Evolutionary conservation across 2,329 filamentous ascomycete species (phyloP).

Genomic region (Trichoderma oligosporum): DNA sequence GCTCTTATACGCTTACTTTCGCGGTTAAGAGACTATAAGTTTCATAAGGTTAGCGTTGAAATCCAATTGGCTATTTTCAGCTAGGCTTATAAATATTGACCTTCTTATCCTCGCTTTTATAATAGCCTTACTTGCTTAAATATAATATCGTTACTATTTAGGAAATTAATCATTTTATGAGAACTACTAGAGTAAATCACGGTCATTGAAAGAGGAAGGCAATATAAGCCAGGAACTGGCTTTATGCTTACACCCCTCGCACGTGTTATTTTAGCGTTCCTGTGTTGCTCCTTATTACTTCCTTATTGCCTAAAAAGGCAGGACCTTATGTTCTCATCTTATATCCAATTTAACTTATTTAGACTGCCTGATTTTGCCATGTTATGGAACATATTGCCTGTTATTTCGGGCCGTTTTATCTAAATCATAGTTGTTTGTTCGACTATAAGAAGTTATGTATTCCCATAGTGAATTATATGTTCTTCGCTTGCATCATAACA

Average conservation of each 20-base stretch:
- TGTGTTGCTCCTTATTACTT: neutral
- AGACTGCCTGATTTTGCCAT: neutral
- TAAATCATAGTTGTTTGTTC: neutral
- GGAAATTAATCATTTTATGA: no score
- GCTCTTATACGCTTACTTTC: no score
- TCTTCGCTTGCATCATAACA: neutral
- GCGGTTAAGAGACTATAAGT: no score
- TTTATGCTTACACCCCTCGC: neutral
- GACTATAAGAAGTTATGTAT: neutral
- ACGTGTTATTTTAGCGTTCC: neutral
- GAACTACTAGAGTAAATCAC: no score
- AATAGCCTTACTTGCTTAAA: no score
- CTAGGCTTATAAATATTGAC: no score
- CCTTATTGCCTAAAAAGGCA: conserved; percentile 6
- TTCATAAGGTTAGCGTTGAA: no score
- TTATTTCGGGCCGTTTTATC: conserved; percentile 5
- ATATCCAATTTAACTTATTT: neutral
- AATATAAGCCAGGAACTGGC: neutral
- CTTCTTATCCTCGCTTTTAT: no score
- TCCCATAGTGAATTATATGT: neutral
- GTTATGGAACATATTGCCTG: neutral
- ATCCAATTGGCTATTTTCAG: no score
- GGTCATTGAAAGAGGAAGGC: conserved; percentile 16
- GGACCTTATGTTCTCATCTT: conserved; percentile 2
- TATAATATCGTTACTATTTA: no score